Conservation (phyloP, 202 grass and related monocot genomes). For the Elaeis oleifera region DNA sequence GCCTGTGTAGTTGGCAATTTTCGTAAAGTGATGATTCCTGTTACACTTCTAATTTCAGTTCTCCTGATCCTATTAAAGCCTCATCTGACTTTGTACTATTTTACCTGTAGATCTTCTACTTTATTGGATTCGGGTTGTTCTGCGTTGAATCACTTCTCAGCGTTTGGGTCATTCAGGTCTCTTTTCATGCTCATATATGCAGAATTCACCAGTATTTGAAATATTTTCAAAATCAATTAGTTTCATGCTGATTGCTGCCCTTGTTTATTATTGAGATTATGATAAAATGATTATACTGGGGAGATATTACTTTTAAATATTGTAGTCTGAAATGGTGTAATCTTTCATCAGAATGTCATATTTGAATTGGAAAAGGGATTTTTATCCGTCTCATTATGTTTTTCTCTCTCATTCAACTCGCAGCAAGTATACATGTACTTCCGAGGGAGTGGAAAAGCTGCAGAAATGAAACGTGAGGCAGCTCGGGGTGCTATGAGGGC, state of each 20-base stretch:
- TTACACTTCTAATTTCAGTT: not conserved
- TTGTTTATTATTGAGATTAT: no score
- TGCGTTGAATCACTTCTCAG: slow-evolving; percentile 84
- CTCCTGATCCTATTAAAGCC: not conserved
- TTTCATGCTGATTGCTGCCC: no score
- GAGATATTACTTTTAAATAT: no score
- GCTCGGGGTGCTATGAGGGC: slow-evolving; percentile 69
- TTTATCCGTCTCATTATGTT: not conserved
- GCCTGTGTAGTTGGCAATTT: no score
- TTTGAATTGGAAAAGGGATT: not conserved
- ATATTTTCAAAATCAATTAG: no score
- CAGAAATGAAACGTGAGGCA: slow-evolving; percentile 72
- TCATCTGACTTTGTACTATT: not conserved
- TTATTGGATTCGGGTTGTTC: slow-evolving; percentile 90
- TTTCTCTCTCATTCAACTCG: slow-evolving; percentile 8
- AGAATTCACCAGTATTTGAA: no score
- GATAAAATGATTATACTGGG: no score
- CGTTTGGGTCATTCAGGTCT: slow-evolving; percentile 97
- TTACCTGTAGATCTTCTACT: slow-evolving; percentile 81
- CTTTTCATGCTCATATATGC: slow-evolving; percentile 1
- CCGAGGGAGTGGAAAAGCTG: slow-evolving; percentile 90
- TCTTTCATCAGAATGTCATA: no score
- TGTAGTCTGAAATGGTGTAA: no score
- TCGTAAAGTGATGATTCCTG: no score
- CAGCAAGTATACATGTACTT: slow-evolving; percentile 99